Base-by-base conservation (phyloP, 257 asterid species). In the Nicotiana noctiflora region DNA sequence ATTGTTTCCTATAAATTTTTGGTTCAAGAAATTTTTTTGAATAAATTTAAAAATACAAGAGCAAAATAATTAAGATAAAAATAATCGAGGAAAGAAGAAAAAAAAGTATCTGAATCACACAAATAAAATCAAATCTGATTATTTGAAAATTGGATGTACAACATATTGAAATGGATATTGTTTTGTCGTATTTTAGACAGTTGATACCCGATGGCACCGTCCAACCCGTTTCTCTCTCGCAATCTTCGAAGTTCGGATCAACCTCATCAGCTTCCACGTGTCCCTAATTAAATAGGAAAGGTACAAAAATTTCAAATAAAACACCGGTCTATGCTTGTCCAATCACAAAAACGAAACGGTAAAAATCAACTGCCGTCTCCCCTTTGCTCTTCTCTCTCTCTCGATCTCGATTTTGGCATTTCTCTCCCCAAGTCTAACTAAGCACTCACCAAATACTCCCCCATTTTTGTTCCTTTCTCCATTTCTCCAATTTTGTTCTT, bases 251-350 rank as follows among this genome's bases (percentile, higher is more conserved):
- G n/a, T n/a, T n/a, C 89, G 91, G 93, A 89, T 83, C 84, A 49
- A 13, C 79, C 81, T 79, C 79, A 86, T 80, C 81, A 53, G 32
- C 27, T 63, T 84, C 91, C 97, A 90, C 97, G 98, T 92, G 96
- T 89, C 88, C 49, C 51, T 66, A 61, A 82, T 70, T 72, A 21
- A 49, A 72, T 44, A 46, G 5, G 40, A 14, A 72, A 46, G 21
- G 3, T 6, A 27, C 84, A 23, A 19, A 23, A 55, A 7, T 8
- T 57, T 23, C 59, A 70, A 37, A 18, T 49, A 77, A 10, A 46
- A 40, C 46, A 40, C 51, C 59, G 56, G 44, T 60, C 74, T 32
- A 70, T 62, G 61, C 34, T 7, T 81, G 79, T 70, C 81, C 34
- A 68, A 25, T 60, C 76, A 66, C 56, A 29, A 66, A 59, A 60